Conservation (phyloP, 139 green algal species). For the Spirogloea muscicola region DNA sequence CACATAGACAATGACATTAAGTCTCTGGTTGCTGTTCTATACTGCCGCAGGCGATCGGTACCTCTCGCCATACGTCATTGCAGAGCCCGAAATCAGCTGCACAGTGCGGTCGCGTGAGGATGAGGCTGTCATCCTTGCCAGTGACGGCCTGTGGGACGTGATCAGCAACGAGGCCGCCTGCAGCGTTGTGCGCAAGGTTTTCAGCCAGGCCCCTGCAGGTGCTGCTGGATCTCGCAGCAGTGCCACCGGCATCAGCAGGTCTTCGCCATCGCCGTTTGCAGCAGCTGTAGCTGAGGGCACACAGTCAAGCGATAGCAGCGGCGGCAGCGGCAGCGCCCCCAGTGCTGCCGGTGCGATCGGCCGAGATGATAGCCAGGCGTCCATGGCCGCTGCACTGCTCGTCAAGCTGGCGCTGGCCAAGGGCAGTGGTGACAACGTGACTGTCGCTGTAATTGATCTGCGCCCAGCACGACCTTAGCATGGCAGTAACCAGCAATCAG, state of each 20-base stretch:
- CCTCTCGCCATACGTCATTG: slow-evolving; percentile 37
- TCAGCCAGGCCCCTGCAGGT: too few relatives aligned
- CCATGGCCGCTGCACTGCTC: slow-evolving; percentile 19
- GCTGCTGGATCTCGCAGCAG: too few relatives aligned
- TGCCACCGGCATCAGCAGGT: too few relatives aligned
- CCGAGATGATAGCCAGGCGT: neutral
- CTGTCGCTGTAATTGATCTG: slow-evolving; percentile 12
- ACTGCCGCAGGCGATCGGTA: slow-evolving; percentile 26
- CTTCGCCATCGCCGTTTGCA: too few relatives aligned
- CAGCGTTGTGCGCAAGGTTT: neutral
- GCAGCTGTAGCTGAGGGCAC: neutral
- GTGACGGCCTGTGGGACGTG: slow-evolving; percentile 38
- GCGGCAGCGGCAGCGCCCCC: neutral
- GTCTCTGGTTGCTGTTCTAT: too few relatives aligned
- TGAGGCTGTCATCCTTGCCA: slow-evolving; percentile 34
- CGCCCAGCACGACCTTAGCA: too few relatives aligned
- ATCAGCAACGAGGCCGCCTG: slow-evolving; percentile 17
- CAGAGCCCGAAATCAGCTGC: slow-evolving; percentile 29
- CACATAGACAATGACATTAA: too few relatives aligned
- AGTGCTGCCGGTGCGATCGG: neutral
- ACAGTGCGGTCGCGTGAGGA: slow-evolving; percentile 4
- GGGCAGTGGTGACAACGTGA: slow-evolving; percentile 17
- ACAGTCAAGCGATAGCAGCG: neutral
- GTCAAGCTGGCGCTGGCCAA: neutral
- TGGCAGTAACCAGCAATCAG: too few relatives aligned